Base-by-base conservation (phyloP, 2,329 filamentous ascomycete genomes). In the Orbilia javanica region DNA sequence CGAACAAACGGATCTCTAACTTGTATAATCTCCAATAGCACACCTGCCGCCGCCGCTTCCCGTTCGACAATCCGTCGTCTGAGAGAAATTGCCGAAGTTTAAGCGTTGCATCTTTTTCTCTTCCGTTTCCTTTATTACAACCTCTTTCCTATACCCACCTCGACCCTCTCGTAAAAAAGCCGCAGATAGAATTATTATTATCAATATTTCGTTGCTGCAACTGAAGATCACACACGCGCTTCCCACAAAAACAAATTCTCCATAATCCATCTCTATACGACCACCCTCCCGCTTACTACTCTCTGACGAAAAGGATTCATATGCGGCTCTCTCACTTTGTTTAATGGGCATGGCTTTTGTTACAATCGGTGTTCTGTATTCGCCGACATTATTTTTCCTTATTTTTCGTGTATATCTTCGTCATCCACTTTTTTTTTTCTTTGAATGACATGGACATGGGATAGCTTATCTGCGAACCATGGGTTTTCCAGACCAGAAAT, bases 71-170 rank as follows among this genome's bases (percentile, higher is more conserved):
- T 97, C 87, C 93, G 94, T 88, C 92, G 94, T 90, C 90, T 97
- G 88, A 92, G 94, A 86, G 94, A 97, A 88, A 97, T 97, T 88
- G 93, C 93, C 85, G 94, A 97, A 90, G 93, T 96, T 87, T 95
- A 93, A 88, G 86, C 46, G 42, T 36, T 39, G 53, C 44, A 57
- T 29, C 70, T 78, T 29, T 74, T 78, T 55, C 55, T 53, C 53
- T 65, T 72, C 66, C 44, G 36, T 50, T 63, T 79, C 53, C 36
- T 39, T 55, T 63, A 69, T 39, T 50, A 25, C 69, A 57, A 73
- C 64, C 63, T 46, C 31, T 79, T 67, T 55, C 62, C 68, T 63
- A 79, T 78, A 78, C 74, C 67, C 73, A 57, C 46, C 53, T 77
- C 65, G 52, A 77, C 62, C n/a, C n/a, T n/a, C 67, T 78, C 60